phyloP scores from a whole-genome alignment of 2,329 filamentous ascomycete genomes.

The Paramyrothecium roridum region DNA sequence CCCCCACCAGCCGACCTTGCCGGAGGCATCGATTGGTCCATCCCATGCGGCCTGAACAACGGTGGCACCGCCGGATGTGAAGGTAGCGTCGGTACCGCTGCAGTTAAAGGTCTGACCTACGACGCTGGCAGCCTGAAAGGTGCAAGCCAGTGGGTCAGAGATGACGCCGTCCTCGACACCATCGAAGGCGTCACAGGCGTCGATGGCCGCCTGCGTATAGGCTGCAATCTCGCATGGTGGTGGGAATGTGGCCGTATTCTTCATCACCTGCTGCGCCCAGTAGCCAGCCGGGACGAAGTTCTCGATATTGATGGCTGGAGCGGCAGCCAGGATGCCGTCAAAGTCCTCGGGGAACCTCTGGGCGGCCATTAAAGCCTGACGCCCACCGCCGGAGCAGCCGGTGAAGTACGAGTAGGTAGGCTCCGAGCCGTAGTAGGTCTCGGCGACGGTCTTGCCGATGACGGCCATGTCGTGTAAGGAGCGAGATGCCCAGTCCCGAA shows the following conservation, averaged over 20 bases:
- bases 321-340: conserved; percentile 47
- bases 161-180: conserved; percentile 44
- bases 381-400: conserved; percentile 51
- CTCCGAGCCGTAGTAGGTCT: conserved; percentile 41
- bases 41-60: background rate
- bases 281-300: conserved; percentile 3
- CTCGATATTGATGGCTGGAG: conserved; percentile 26
- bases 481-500: conserved; percentile 27
- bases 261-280: background rate
- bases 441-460: conserved; percentile 43
- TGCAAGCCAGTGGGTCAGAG: conserved; percentile 36
- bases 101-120: conserved; percentile 2
- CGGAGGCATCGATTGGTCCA: background rate
- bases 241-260: background rate
- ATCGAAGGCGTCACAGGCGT: conserved; percentile 45
- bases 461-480: conserved; percentile 43
- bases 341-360: conserved; percentile 49
- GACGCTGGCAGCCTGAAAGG: conserved; percentile 24
- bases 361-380: conserved; percentile 48
- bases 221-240: conserved; percentile 24
- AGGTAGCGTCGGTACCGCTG: background rate
- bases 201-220: conserved; percentile 10
- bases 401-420: conserved; percentile 45
- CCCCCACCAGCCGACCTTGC: background rate
- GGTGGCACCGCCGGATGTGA: background rate